A percentile compares a stretch with the other conserved stretches of the same genome.
Evolutionary conservation across 2,329 filamentous ascomycete genomes (phyloP).

Genomic region (Microcyclosporella mali): DNA sequence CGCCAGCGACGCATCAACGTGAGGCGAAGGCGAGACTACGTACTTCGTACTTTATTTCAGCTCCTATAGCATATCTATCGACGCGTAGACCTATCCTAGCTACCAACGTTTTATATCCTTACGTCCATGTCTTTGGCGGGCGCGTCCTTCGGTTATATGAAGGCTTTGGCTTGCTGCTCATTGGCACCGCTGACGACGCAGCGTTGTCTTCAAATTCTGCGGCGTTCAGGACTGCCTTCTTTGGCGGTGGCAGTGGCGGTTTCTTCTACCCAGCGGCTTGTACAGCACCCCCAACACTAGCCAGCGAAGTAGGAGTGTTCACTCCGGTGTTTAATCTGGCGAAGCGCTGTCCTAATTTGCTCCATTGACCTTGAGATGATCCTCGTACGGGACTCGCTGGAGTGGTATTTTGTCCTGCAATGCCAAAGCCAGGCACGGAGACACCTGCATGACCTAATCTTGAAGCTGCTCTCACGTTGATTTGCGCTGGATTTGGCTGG

Average conservation of each 20-base stretch:
- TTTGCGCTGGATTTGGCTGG: slow-evolving; percentile 22
- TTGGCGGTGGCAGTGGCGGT: slow-evolving; percentile 54
- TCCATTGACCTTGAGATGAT: slow-evolving; percentile 46
- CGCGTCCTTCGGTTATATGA: too few relatives aligned
- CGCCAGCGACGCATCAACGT: too few relatives aligned
- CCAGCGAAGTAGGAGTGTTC: slow-evolving; percentile 8
- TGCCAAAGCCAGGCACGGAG: slow-evolving; percentile 70
- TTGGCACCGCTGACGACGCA: slow-evolving; percentile 50
- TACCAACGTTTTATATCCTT: too few relatives aligned
- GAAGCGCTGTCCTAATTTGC: slow-evolving; percentile 64
- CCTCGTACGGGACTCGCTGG: too few relatives aligned
- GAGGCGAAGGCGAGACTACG: too few relatives aligned
- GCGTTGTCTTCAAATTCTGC: slow-evolving; percentile 14
- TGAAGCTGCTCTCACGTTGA: slow-evolving; percentile 56
- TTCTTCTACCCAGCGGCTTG: slow-evolving; percentile 42
- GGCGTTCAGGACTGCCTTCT: slow-evolving; percentile 47
- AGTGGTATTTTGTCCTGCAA: slow-evolving; percentile 45
- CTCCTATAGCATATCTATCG: too few relatives aligned
- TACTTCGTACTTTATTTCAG: too few relatives aligned
- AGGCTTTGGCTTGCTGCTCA: slow-evolving; percentile 50
- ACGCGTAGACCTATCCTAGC: too few relatives aligned
- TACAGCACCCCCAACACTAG: slow-evolving; percentile 23
- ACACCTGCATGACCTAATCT: slow-evolving; percentile 69
- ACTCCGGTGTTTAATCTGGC: slow-evolving; percentile 40
- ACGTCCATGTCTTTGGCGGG: too few relatives aligned